A percentile compares a stretch with the other conserved stretches of the same genome.
Evolutionary conservation across 805 yeast genomes (phyloP).

Genomic region (Candida caryicola): DNA sequence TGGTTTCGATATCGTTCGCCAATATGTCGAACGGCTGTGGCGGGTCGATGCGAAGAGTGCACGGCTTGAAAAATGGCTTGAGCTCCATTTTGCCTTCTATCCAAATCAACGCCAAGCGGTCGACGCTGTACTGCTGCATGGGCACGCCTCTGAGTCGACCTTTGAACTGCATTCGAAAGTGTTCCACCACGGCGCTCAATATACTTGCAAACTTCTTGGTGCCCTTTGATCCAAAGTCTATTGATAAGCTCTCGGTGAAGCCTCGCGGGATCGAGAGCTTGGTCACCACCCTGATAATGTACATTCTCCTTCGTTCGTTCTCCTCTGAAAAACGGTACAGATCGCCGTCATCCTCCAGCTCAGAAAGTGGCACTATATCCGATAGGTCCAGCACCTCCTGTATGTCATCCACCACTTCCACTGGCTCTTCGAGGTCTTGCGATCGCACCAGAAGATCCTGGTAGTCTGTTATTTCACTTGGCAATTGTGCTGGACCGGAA

Average conservation of each 20-base stretch:
- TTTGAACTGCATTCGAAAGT: slow-evolving; percentile 9
- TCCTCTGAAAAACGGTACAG: slow-evolving; percentile 21
- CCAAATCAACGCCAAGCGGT: slow-evolving; percentile 31
- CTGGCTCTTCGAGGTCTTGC: background rate
- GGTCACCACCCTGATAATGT: slow-evolving; percentile 27
- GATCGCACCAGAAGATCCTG: too few relatives aligned
- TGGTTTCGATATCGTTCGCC: slow-evolving; percentile 11
- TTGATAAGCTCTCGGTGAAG: slow-evolving; percentile 7
- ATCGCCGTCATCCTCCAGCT: slow-evolving; percentile 3
- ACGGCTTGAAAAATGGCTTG: slow-evolving; percentile 38
- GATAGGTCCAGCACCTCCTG: slow-evolving; percentile 13
- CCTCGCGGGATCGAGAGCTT: slow-evolving; percentile 19
- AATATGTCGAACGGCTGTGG: slow-evolving; percentile 17
- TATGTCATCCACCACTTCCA: slow-evolving; percentile 6
- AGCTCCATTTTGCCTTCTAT: slow-evolving; percentile 38
- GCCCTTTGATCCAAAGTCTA: slow-evolving; percentile 24
- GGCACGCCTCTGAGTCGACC: slow-evolving; percentile 8
- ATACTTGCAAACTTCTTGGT: slow-evolving; percentile 24
- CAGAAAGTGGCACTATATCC: slow-evolving; percentile 1
- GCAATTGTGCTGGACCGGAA: background rate
- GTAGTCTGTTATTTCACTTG: background rate
- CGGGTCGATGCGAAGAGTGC: slow-evolving; percentile 34
- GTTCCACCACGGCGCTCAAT: slow-evolving; percentile 14
- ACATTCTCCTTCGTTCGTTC: slow-evolving; percentile 28
- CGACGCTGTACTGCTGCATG: slow-evolving; percentile 10